Evolutionary conservation across 169 alveolate species (phyloP).

Genomic region (Plasmodium ovale): DNA sequence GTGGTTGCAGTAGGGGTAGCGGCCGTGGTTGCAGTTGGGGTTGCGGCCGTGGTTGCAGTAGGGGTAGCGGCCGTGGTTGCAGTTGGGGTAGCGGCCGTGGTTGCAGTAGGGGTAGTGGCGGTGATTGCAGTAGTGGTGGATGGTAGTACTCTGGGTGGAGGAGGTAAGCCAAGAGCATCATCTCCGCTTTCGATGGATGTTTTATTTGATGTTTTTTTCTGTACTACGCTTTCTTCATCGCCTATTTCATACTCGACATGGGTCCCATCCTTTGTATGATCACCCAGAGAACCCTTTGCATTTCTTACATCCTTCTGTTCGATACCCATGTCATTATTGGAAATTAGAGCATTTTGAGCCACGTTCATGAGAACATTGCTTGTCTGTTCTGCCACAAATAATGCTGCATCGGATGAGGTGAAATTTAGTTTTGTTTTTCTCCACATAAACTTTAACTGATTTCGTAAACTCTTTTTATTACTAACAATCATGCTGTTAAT

Average conservation of each 20-base stretch:
- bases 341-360: conserved; percentile 27
- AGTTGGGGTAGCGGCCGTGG: too few species aligned
- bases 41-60: not conserved
- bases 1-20: not conserved
- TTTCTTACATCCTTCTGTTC: not conserved
- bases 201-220: not conserved
- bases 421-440: conserved; percentile 35
- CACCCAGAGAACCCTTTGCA: not conserved
- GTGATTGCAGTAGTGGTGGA: too few species aligned
- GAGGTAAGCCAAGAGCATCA: not conserved
- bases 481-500: conserved; percentile 27
- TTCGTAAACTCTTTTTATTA: conserved; percentile 35
- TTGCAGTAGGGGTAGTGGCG: too few species aligned
- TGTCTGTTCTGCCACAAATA: conserved; percentile 64
- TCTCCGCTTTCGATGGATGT: not conserved
- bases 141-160: too few species aligned
- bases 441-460: conserved; percentile 66
- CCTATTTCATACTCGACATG: not conserved
- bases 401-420: conserved; percentile 47
- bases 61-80: not conserved
- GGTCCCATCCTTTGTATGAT: not conserved
- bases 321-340: not conserved
- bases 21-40: not conserved
- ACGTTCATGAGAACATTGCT: conserved; percentile 37
- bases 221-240: not conserved